These are phyloP conservation scores for Diplodia scrobiculata DNA, from an alignment of 2,329 filamentous ascomycete species.

Conservation along the genomic window DNA sequence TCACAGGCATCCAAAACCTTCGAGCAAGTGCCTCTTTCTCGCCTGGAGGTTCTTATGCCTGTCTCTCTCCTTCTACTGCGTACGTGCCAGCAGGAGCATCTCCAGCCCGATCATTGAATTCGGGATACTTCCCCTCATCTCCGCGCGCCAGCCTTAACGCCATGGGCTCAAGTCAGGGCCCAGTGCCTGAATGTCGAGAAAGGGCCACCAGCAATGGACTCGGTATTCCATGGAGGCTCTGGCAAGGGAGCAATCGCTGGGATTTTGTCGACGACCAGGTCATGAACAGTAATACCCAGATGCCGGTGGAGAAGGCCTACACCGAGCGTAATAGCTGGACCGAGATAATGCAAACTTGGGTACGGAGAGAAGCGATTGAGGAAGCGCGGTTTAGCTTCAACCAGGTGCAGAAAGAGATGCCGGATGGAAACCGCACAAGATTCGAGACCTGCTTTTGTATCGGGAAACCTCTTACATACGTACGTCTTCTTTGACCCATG, in stretches of 20 bases:
- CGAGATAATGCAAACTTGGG: slow-evolving; percentile 45
- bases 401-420: slow-evolving; percentile 41
- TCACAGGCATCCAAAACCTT: neutral
- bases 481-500: slow-evolving; percentile 14
- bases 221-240: slow-evolving; percentile 44
- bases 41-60: slow-evolving; percentile 30
- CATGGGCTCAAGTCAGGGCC: slow-evolving; percentile 31
- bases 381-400: slow-evolving; percentile 40
- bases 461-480: slow-evolving; percentile 40
- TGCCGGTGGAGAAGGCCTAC: slow-evolving; percentile 36
- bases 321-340: slow-evolving; percentile 41
- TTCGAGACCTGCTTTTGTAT: slow-evolving; percentile 44
- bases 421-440: slow-evolving; percentile 38
- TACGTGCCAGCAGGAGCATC: slow-evolving; percentile 31
- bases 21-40: slow-evolving; percentile 31
- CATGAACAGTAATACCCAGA: slow-evolving; percentile 38
- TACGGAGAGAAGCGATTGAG: slow-evolving; percentile 43
- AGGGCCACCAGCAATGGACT: slow-evolving; percentile 41
- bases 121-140: slow-evolving; percentile 33
- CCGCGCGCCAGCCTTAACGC: slow-evolving; percentile 37
- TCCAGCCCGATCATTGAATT: slow-evolving; percentile 18
- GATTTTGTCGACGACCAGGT: slow-evolving; percentile 41
- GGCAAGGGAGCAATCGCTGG: slow-evolving; percentile 42
- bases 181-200: slow-evolving; percentile 30
- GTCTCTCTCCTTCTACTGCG: slow-evolving; percentile 31